A percentile compares a stretch with the other conserved stretches of the same genome.
Conservation (phyloP, 2,329 filamentous ascomycete genomes). For the Zymoseptoria pseudotritici region DNA sequence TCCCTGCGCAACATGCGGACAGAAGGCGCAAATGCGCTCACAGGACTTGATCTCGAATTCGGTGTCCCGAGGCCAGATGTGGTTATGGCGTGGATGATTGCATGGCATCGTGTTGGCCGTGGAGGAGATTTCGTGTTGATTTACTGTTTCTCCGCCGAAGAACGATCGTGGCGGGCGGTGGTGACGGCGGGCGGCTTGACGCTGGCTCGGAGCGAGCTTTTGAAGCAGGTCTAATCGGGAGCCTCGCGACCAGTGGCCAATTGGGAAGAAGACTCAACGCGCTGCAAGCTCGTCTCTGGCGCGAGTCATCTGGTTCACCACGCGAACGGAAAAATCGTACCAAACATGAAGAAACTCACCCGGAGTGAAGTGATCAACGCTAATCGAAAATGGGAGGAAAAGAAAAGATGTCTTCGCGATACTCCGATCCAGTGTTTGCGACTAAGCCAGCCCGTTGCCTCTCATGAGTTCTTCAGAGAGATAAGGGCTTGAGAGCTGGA, state of each 20-base stretch:
- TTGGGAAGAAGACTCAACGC: background rate
- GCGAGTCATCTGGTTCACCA: background rate
- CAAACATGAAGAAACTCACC: background rate
- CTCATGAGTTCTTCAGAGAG: too few species aligned
- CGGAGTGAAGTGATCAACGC: background rate
- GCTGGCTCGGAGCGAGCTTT: background rate
- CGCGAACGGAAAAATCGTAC: background rate
- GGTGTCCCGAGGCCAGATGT: background rate
- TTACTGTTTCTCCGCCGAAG: background rate
- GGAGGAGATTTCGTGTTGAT: too few species aligned
- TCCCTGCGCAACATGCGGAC: background rate
- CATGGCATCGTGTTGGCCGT: too few species aligned
- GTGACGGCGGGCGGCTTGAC: background rate
- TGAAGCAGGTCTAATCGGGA: background rate
- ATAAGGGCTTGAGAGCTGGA: too few species aligned
- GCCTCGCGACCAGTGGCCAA: background rate
- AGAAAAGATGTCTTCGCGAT: too few species aligned
- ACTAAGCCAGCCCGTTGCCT: too few species aligned
- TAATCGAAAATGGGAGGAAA: too few species aligned
- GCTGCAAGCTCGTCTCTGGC: background rate
- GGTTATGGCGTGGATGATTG: background rate
- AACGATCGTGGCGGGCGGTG: background rate
- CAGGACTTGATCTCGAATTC: background rate
- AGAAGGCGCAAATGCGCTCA: background rate
- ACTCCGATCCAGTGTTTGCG: too few species aligned